These are phyloP conservation scores for Fusarium proliferatum DNA, from an alignment of 2,329 filamentous ascomycete genomes.

Conservation along the genomic window DNA sequence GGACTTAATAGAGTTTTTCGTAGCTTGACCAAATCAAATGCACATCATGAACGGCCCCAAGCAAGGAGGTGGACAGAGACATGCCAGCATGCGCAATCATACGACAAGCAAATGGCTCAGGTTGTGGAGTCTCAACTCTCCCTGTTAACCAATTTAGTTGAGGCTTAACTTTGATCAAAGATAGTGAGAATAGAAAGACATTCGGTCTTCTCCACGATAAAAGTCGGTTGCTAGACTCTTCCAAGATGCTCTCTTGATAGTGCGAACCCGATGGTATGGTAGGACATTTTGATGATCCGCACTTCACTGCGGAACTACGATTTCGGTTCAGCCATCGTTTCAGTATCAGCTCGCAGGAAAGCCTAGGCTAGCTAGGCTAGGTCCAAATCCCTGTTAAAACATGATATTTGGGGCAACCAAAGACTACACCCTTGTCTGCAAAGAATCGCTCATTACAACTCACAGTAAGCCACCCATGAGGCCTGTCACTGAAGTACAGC, in stretches of 20 bases:
- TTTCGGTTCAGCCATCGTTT: slow-evolving; percentile 38
- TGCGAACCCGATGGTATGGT: slow-evolving; percentile 37
- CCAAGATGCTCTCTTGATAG: slow-evolving; percentile 16
- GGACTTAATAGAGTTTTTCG: neutral
- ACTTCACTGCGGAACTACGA: slow-evolving; percentile 3
- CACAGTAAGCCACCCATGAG: neutral
- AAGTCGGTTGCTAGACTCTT: slow-evolving; percentile 17
- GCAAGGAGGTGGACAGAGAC: slow-evolving; percentile 5
- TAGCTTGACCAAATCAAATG: neutral
- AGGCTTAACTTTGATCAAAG: neutral
- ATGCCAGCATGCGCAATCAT: slow-evolving; percentile 17
- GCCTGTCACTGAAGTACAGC: neutral
- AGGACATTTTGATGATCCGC: slow-evolving; percentile 19
- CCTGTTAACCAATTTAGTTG: slow-evolving; percentile 4
- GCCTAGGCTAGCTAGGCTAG: slow-evolving; percentile 17
- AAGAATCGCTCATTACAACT: slow-evolving; percentile 11
- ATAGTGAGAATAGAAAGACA: slow-evolving; percentile 12
- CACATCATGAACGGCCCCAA: neutral
- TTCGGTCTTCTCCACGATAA: slow-evolving; percentile 8
- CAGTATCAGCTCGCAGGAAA: slow-evolving; percentile 39
- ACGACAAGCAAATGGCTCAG: slow-evolving; percentile 14
- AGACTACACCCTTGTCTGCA: slow-evolving; percentile 13
- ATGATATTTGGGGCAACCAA: neutral
- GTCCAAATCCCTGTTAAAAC: slow-evolving; percentile 23
- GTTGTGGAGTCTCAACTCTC: neutral